Percentiles rank a stretch among this genome's conserved stretches.
phyloP scores from a whole-genome alignment of 164 flowering plant species.

The Paratinospora sagittata region DNA sequence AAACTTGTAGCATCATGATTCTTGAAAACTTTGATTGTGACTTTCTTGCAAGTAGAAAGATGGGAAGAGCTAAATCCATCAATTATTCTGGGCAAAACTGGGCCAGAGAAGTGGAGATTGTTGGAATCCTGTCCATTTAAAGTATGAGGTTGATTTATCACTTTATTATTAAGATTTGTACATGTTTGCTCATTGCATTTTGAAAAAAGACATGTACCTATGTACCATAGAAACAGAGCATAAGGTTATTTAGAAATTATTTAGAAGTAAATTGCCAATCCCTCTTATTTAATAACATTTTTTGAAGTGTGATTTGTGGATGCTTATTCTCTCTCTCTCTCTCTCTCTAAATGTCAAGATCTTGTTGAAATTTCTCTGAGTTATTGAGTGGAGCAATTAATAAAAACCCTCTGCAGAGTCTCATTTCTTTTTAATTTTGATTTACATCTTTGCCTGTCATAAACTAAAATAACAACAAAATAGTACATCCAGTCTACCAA shows the following conservation, averaged over 20 bases:
- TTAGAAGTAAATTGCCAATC: neutral
- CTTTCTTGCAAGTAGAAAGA: neutral
- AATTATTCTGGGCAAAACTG: neutral
- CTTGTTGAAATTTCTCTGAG: too few relatives aligned
- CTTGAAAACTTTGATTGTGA: neutral
- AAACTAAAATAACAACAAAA: too few relatives aligned
- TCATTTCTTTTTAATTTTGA: too few relatives aligned
- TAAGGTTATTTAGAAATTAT: neutral
- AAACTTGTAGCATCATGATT: neutral
- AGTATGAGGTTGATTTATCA: neutral
- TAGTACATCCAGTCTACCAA: neutral
- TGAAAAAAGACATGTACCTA: neutral
- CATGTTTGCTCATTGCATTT: neutral
- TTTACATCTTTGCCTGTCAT: too few relatives aligned
- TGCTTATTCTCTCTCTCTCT: too few relatives aligned
- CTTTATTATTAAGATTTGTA: neutral
- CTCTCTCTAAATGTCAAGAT: too few relatives aligned
- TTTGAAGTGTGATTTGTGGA: too few relatives aligned
- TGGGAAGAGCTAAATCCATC: neutral
- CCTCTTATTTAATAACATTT: too few relatives aligned
- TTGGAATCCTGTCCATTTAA: neutral
- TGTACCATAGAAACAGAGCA: neutral
- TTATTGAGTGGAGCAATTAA: too few relatives aligned
- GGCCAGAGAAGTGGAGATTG: neutral
- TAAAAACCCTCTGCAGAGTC: too few relatives aligned